phyloP scores from a whole-genome alignment of 768 basidiomycete genomes.

The Symmetrospora coprosmae region DNA sequence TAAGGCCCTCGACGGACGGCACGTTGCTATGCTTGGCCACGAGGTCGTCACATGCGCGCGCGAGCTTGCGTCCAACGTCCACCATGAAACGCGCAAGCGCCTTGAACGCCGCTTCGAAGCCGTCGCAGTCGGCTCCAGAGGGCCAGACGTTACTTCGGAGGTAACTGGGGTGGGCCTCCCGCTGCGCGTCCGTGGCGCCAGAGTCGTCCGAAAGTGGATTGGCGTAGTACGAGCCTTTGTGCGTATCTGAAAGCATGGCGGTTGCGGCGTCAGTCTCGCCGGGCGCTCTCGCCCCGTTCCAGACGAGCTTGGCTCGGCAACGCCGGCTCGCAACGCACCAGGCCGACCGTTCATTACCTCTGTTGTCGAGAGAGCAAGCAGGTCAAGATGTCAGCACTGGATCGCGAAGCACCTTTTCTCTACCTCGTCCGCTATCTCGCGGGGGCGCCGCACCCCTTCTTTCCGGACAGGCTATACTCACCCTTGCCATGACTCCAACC shows the following conservation, averaged over 20 bases:
- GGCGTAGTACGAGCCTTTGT: constrained; percentile 92
- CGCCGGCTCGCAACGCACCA: constrained; percentile 41
- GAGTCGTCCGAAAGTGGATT: constrained; percentile 58
- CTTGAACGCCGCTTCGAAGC: constrained; percentile 80
- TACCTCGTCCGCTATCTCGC: too few species aligned
- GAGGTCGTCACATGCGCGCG: constrained; percentile 78
- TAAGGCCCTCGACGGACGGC: constrained; percentile 56
- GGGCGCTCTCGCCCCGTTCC: not conserved
- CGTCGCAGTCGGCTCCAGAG: constrained; percentile 39
- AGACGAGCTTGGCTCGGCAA: too few species aligned
- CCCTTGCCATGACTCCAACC: constrained; percentile 96
- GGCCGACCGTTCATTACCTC: constrained; percentile 94
- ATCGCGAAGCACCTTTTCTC: too few species aligned
- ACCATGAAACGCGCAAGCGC: constrained; percentile 69
- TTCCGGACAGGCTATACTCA: not conserved
- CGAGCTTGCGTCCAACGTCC: constrained; percentile 63
- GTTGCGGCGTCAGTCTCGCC: constrained; percentile 15
- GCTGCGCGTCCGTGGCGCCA: constrained; percentile 48
- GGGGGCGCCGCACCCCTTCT: too few species aligned
- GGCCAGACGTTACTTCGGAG: constrained; percentile 79
- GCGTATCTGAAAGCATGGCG: constrained; percentile 57
- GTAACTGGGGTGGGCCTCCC: constrained; percentile 37
- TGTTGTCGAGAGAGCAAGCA: not conserved
- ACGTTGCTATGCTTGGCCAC: constrained; percentile 42
- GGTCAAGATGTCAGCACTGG: too few species aligned